These are phyloP conservation scores for Verticillium alfalfae DNA, from an alignment of 2,329 filamentous ascomycete genomes.

Conservation along the genomic window DNA sequence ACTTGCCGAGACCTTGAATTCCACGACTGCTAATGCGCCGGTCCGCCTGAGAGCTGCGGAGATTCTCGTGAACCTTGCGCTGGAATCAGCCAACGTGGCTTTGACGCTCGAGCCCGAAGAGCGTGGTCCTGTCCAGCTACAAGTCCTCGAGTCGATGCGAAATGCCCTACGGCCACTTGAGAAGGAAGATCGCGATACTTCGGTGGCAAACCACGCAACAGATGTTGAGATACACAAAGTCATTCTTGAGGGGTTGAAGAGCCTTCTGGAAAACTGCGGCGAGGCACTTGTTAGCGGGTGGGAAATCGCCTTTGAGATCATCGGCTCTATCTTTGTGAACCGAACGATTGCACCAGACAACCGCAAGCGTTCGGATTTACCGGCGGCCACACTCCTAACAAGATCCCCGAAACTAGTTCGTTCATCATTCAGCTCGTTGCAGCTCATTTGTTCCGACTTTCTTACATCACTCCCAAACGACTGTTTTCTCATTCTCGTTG, in stretches of 20 bases:
- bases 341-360: constrained; percentile 26
- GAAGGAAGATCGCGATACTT: constrained; percentile 46
- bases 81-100: constrained; percentile 54
- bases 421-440: constrained; percentile 81
- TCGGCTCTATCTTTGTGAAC: constrained; percentile 70
- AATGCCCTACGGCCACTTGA: constrained; percentile 52
- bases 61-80: constrained; percentile 52
- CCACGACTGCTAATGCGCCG: constrained; percentile 38
- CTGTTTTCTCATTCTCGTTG: constrained; percentile 73
- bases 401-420: constrained; percentile 72
- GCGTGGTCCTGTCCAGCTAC: constrained; percentile 62
- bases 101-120: constrained; percentile 42
- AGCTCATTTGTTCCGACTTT: constrained; percentile 94
- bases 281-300: constrained; percentile 80
- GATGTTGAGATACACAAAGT: constrained; percentile 78
- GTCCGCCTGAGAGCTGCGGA: constrained; percentile 59
- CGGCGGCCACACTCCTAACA: constrained; percentile 36
- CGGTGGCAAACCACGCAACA: constrained; percentile 54
- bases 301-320: constrained; percentile 79
- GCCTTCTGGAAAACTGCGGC: constrained; percentile 80
- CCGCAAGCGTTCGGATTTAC: constrained; percentile 19
- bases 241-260: constrained; percentile 73
- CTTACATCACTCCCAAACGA: constrained; percentile 64
- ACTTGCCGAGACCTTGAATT: constrained; percentile 45
- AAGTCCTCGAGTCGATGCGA: constrained; percentile 62